Evolutionary conservation across 257 asterid species (phyloP), one percentile per base, ranked within the genome.

Genomic region (Petunia secreta): DNA sequence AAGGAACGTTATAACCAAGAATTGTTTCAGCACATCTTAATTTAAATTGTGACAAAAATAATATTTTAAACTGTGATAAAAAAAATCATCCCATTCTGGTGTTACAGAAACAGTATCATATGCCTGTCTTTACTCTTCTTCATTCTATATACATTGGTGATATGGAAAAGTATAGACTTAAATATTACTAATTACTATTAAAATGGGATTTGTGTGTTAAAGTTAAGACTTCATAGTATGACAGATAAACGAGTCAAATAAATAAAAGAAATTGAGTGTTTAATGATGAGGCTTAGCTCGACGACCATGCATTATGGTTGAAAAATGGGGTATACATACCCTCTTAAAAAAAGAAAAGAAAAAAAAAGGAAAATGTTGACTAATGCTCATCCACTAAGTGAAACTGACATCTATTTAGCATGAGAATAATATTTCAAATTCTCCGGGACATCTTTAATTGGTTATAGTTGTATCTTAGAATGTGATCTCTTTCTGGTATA

Each of bases 1-100:
- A 25, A 48, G 58, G 10, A 48, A 71, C 62, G 54, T 34, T 71
- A 48, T 48, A 71, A 50, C 34, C 62, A 48, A 39, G 77, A 71
- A 48, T 71, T 34, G 5, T 48, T 71, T 50, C 34, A 71, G 6
- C 36, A 9, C 77, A 71, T 71, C 34, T 34, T 48, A n/a, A n/a
- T 71, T 25, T 10, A 6, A 71, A 71, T 48, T 46, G 59, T 53
- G 25, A 48, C 11, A 48, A 48, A n/a, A n/a, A 5, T 46, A n/a
- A n/a, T n/a, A n/a, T n/a, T n/a, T n/a, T n/a, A n/a, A n/a, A n/a
- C n/a, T n/a, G n/a, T n/a, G n/a, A n/a, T n/a, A n/a, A n/a, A n/a
- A n/a, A n/a, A n/a, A 71, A 41, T 3, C 5, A 40, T 1, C 48
- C 39, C 34, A 38, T 64, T 38, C 39, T 64, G 5, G 11, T 64